Percentiles rank a stretch among this genome's conserved stretches.
phyloP scores from a whole-genome alignment of 768 basidiomycete species.

The Strobilomyces confusus region DNA sequence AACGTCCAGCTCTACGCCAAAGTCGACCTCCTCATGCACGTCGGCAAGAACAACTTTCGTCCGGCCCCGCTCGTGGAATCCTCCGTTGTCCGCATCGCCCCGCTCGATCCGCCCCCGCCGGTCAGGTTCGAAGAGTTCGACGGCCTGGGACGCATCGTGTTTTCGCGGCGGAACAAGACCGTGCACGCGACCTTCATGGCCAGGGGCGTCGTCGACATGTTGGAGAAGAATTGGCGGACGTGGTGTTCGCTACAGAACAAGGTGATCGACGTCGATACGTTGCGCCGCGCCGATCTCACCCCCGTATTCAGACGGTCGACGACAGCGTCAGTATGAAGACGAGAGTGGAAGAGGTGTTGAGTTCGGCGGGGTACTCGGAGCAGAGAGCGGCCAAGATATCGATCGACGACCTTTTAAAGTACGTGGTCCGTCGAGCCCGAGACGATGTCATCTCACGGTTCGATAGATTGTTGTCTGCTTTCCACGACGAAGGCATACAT shows the following conservation, averaged over 20 bases:
- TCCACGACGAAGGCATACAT: conserved; percentile 72
- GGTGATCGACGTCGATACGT: conserved; percentile 32
- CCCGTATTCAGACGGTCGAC: conserved; percentile 52
- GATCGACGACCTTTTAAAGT: conserved; percentile 88
- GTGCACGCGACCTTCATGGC: conserved; percentile 88
- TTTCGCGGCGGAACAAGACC: conserved; percentile 87
- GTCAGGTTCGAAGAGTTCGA: conserved; percentile 98
- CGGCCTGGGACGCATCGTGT: conserved; percentile 87
- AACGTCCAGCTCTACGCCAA: conserved; percentile 98
- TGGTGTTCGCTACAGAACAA: conserved; percentile 82
- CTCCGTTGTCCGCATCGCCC: conserved; percentile 86
- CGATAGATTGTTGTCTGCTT: conserved; percentile 63
- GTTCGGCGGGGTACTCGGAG: conserved; percentile 68
- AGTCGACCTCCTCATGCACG: conserved; percentile 94
- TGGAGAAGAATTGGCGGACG: conserved; percentile 90
- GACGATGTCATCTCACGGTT: neutral
- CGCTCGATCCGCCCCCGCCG: conserved; percentile 92
- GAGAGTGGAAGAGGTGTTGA: conserved; percentile 69
- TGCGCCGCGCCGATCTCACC: neutral
- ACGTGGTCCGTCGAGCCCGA: conserved; percentile 24
- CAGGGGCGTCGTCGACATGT: conserved; percentile 91
- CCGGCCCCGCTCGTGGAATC: conserved; percentile 95
- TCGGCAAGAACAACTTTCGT: conserved; percentile 94
- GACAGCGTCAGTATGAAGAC: conserved; percentile 66
- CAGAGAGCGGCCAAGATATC: conserved; percentile 90